Evolutionary conservation across 2,329 filamentous ascomycete species (phyloP).

Genomic region (Xylariales sp.): DNA sequence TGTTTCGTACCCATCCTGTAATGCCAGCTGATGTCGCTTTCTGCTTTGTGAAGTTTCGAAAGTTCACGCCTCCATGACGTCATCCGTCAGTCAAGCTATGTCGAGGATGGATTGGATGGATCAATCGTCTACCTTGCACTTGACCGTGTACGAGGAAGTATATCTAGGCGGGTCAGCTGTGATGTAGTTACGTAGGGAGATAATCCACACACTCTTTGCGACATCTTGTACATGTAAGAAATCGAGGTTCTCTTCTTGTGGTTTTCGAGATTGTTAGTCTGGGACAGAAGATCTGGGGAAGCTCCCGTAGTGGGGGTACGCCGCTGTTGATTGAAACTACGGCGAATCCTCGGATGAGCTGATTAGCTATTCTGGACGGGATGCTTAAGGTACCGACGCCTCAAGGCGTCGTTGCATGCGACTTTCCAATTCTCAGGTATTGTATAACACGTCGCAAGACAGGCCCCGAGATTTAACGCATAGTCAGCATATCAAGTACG

Average conservation of each 20-base stretch:
- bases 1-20: conserved; percentile 61
- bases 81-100: conserved; percentile 11
- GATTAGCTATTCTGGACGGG: too few relatives aligned
- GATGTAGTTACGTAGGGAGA: background rate
- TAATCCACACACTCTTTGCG: conserved; percentile 28
- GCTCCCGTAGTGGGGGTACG: too few relatives aligned
- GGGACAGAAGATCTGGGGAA: too few relatives aligned
- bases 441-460: too few relatives aligned
- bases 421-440: too few relatives aligned
- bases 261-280: background rate
- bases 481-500: too few relatives aligned
- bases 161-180: conserved; percentile 34
- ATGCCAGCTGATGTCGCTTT: conserved; percentile 45
- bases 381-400: too few relatives aligned
- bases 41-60: conserved; percentile 52
- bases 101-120: conserved; percentile 15
- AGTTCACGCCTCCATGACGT: conserved; percentile 46
- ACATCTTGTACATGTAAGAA: conserved; percentile 25
- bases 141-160: conserved; percentile 63
- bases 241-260: too few relatives aligned
- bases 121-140: conserved; percentile 61
- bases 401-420: too few relatives aligned
- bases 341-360: too few relatives aligned
- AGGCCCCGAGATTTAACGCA: too few relatives aligned
- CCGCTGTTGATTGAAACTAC: too few relatives aligned